These are phyloP conservation scores for Xerocomellus intermedius DNA, from an alignment of 768 basidiomycete genomes.

Conservation along the genomic window DNA sequence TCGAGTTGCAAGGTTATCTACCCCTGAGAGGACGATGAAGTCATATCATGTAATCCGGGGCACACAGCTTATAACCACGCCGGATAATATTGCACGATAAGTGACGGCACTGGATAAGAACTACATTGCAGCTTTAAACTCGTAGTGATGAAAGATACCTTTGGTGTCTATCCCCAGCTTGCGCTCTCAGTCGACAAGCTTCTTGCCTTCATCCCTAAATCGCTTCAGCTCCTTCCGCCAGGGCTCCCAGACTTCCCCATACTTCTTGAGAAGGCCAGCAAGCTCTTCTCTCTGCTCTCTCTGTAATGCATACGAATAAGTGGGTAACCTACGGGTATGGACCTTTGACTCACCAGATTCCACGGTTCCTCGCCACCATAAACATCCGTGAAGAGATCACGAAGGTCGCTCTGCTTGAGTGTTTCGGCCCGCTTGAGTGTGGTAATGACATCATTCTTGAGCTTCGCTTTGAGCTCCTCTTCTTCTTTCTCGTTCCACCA, in stretches of 20 bases:
- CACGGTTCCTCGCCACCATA: slow-evolving; percentile 84
- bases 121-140: not conserved
- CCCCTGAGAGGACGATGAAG: slow-evolving; percentile 6
- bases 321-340: not conserved
- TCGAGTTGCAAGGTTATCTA: not conserved
- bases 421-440: slow-evolving; percentile 78
- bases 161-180: not conserved
- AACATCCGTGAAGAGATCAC: slow-evolving; percentile 82
- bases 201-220: slow-evolving; percentile 71
- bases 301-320: slow-evolving; percentile 38
- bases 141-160: not conserved
- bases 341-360: slow-evolving; percentile 65
- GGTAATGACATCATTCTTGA: slow-evolving; percentile 72
- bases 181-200: slow-evolving; percentile 38
- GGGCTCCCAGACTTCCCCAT: slow-evolving; percentile 82
- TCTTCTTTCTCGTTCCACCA: slow-evolving; percentile 87
- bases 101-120: not conserved
- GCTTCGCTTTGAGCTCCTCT: slow-evolving; percentile 59
- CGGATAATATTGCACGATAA: no score
- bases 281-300: slow-evolving; percentile 84
- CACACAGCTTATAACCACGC: not conserved
- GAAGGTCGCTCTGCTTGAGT: slow-evolving; percentile 65
- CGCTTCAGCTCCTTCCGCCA: slow-evolving; percentile 79
- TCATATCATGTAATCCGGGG: slow-evolving; percentile 13
- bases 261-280: slow-evolving; percentile 70